These are phyloP conservation scores for Arxiozyma bovina DNA, from an alignment of 1,139 yeast genomes.

Conservation along the genomic window DNA sequence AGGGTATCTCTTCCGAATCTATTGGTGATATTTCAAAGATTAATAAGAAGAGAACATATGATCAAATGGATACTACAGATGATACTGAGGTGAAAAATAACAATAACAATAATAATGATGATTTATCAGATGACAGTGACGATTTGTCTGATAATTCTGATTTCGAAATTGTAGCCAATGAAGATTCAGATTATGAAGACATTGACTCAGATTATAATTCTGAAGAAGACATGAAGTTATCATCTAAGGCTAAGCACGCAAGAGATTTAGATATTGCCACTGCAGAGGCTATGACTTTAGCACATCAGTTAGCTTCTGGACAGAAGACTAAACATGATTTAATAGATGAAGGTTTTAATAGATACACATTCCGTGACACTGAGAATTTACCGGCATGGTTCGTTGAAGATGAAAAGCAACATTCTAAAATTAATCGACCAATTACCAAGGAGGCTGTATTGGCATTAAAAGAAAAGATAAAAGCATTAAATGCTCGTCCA, in stretches of 20 bases:
- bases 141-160: conserved; percentile 35
- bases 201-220: conserved; percentile 40
- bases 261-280: conserved; percentile 76
- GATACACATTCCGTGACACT: conserved; percentile 81
- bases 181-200: conserved; percentile 32
- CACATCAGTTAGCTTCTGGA: conserved; percentile 90
- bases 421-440: conserved; percentile 80
- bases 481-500: conserved; percentile 90
- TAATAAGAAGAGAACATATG: conserved; percentile 9
- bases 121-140: conserved; percentile 20
- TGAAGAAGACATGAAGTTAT: conserved; percentile 38
- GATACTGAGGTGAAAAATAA: conserved; percentile 1
- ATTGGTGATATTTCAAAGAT: conserved; percentile 18
- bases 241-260: conserved; percentile 41
- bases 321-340: conserved; percentile 76
- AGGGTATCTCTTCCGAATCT: conserved; percentile 14
- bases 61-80: conserved; percentile 11
- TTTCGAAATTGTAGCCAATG: conserved; percentile 49
- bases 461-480: conserved; percentile 83
- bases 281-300: conserved; percentile 95
- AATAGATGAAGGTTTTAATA: conserved; percentile 83
- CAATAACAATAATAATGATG: conserved; percentile 12
- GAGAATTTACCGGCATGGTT: conserved; percentile 96
- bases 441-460: conserved; percentile 94
- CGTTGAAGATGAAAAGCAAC: conserved; percentile 79